Evolutionary conservation across 2,329 filamentous ascomycete species (phyloP), one percentile per base, ranked within the genome.

Genomic region (Pyricularia grisea): DNA sequence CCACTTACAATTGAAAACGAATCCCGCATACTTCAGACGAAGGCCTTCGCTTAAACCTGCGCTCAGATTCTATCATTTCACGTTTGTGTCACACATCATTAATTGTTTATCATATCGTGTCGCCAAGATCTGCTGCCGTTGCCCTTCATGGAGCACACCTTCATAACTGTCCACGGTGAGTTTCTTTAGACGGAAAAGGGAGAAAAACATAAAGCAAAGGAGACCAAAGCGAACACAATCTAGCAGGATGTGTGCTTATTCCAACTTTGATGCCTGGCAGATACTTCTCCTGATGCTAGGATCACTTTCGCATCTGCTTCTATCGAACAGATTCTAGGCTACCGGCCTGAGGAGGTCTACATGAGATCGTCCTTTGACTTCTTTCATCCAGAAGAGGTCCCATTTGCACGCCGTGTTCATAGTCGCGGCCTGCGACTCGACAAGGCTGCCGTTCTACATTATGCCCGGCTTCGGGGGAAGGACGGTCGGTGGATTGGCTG

Each of bases 141-240:
- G 63, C 42, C 66, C 66, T 78, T 76, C 72, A 92, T 92, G 91
- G 91, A 94, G 79, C 91, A 91, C 73, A 95, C 92, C 36, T 96
- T 96, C 81, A 95, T 96, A 81, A 93, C 92, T 73, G 95, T 96
- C 76, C 92, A 95, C 77, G 92, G 92, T 92, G 81, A 81, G 88
- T 83, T 70, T 25, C 23, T 65, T 20, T 28, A 33, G 33, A 55
- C 23, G 9, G 5, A 33, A 33, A 2, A 33, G 36, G 23, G 17
- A 27, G 9, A 30, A 60, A 27, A 20, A 28, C 2, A 10, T 3
- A n/a, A 30, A 3, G n/a, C 12, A n/a, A 11, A 1, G 23, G 3
- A 20, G 4, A 67, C n/a, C n/a, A n/a, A n/a, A n/a, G n/a, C n/a
- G n/a, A n/a, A n/a, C n/a, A n/a, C n/a, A 28, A 12, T 66, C 12